Percentiles rank a stretch among this genome's conserved stretches.
Conservation (phyloP, 768 basidiomycete species). For the Macrocybe gigantea region DNA sequence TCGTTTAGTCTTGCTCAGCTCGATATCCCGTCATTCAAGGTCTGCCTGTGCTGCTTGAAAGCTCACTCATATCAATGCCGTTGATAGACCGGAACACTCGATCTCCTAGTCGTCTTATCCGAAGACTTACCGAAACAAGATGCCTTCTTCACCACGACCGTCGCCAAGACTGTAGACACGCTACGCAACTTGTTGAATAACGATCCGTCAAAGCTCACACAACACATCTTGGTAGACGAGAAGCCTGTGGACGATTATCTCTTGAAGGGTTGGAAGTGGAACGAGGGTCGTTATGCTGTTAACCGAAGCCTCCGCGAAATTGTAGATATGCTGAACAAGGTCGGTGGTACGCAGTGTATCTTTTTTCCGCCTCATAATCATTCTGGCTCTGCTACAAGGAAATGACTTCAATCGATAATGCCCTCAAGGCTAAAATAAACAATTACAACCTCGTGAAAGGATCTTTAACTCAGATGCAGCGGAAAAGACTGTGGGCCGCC, state of each 20-base stretch:
- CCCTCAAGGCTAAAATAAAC: constrained; percentile 87
- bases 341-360: constrained; percentile 22
- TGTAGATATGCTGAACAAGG: constrained; percentile 82
- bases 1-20: constrained; percentile 56
- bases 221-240: constrained; percentile 80
- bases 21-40: constrained; percentile 87
- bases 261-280: constrained; percentile 86
- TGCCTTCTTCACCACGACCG: constrained; percentile 74
- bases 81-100: constrained; percentile 86
- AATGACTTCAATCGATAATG: constrained; percentile 90
- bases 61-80: background rate
- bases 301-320: constrained; percentile 81
- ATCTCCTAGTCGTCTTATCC: constrained; percentile 80
- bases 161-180: constrained; percentile 93
- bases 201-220: constrained; percentile 67
- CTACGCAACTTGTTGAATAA: constrained; percentile 88
- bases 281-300: constrained; percentile 82
- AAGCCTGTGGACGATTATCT: constrained; percentile 73
- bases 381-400: constrained; percentile 47
- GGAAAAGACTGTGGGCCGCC: constrained; percentile 76
- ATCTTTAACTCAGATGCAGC: constrained; percentile 83
- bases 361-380: background rate
- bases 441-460: constrained; percentile 95
- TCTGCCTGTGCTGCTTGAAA: constrained; percentile 17
- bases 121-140: constrained; percentile 94